A percentile compares a stretch with the other conserved stretches of the same genome.
Evolutionary conservation across 2,329 filamentous ascomycete species (phyloP).

Genomic region (Trichophaea hybrida): DNA sequence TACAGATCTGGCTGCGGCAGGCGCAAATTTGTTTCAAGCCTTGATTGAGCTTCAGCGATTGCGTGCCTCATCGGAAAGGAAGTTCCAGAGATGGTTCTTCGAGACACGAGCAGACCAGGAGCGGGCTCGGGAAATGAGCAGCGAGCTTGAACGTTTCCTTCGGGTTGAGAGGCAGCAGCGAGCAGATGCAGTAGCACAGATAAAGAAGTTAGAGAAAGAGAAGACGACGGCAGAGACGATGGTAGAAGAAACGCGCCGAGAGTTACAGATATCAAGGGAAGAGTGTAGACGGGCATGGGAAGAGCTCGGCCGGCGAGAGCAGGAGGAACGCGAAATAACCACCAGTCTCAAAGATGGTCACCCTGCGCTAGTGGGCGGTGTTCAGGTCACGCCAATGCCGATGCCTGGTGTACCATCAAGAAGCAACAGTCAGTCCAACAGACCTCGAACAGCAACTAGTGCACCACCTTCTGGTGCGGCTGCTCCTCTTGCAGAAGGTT

Average conservation of each 20-base stretch:
- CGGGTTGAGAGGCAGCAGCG: slow-evolving; percentile 57
- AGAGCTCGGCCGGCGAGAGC: slow-evolving; percentile 81
- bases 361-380: slow-evolving; percentile 77
- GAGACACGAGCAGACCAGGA: slow-evolving; percentile 84
- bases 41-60: slow-evolving; percentile 91
- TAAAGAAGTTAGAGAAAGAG: slow-evolving; percentile 47
- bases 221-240: slow-evolving; percentile 58
- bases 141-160: slow-evolving; percentile 61
- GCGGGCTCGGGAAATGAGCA: slow-evolving; percentile 65
- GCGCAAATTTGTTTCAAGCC: slow-evolving; percentile 92
- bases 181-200: slow-evolving; percentile 46
- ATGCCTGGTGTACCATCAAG: slow-evolving; percentile 51
- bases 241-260: slow-evolving; percentile 79
- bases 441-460: slow-evolving; percentile 20
- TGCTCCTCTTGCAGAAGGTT: slow-evolving; percentile 9
- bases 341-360: slow-evolving; percentile 73
- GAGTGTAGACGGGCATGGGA: slow-evolving; percentile 95
- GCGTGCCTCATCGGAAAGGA: slow-evolving; percentile 86
- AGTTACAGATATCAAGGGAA: slow-evolving; percentile 87
- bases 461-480: slow-evolving; percentile 5
- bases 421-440: slow-evolving; percentile 32
- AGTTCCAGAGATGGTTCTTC: slow-evolving; percentile 98
- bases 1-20: slow-evolving; percentile 89
- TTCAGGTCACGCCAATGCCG: slow-evolving; percentile 83
- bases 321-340: slow-evolving; percentile 80